A percentile compares a stretch with the other conserved stretches of the same genome.
Evolutionary conservation across 495 filamentous ascomycete genomes (phyloP).

Genomic region (Tuber indicum): DNA sequence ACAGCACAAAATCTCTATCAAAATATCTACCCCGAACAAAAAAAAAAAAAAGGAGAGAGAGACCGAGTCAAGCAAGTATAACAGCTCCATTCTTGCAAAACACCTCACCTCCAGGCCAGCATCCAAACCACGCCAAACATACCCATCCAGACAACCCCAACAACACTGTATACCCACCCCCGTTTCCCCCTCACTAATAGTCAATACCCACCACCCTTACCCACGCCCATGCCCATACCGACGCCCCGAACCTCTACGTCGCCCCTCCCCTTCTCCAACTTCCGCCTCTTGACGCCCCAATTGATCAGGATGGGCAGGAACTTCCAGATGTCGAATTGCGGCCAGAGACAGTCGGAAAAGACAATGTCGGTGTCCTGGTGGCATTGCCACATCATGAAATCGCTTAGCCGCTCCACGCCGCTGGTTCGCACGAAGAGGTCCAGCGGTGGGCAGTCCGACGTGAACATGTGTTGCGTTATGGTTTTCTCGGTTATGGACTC

Average conservation of each 20-base stretch:
- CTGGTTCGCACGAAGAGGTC: constrained; percentile 86
- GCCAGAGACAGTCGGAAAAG: constrained; percentile 89
- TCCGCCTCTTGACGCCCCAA: constrained; percentile 1
- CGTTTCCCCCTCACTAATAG: background rate
- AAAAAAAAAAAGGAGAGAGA: background rate
- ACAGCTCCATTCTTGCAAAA: background rate
- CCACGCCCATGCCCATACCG: background rate
- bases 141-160: background rate
- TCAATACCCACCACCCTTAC: background rate
- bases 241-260: background rate
- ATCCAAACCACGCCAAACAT: background rate
- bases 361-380: constrained; percentile 86
- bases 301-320: constrained; percentile 72
- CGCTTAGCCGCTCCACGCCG: constrained; percentile 82
- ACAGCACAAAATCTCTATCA: background rate
- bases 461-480: constrained; percentile 73
- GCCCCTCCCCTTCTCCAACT: background rate
- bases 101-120: background rate
- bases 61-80: background rate
- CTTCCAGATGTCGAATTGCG: constrained; percentile 90
- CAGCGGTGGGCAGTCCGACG: constrained; percentile 72
- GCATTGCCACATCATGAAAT: constrained; percentile 99
- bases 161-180: background rate
- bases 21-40: background rate
- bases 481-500: constrained; percentile 80